Percentiles rank a stretch among this genome's conserved stretches.
phyloP scores from a whole-genome alignment of 2,329 filamentous ascomycete species.

The Simplicillium sp. region DNA sequence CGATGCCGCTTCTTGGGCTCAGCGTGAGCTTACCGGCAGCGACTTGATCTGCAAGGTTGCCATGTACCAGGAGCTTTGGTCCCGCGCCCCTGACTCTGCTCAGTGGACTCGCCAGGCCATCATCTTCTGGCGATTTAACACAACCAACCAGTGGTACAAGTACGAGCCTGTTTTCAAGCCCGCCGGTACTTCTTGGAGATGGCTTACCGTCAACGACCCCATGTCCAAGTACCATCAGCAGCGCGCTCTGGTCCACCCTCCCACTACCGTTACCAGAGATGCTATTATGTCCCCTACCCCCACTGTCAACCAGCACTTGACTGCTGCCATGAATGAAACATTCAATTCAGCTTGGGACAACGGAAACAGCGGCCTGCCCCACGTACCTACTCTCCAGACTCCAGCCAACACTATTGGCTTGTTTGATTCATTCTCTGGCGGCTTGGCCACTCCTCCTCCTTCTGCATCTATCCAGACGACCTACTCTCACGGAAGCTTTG shows the following conservation, averaged over 20 bases:
- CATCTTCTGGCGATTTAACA: slow-evolving; percentile 54
- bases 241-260: slow-evolving; percentile 28
- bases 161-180: slow-evolving; percentile 38
- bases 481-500: slow-evolving; percentile 36
- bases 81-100: slow-evolving; percentile 33
- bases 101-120: slow-evolving; percentile 50
- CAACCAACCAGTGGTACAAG: slow-evolving; percentile 41
- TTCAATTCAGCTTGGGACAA: slow-evolving; percentile 40
- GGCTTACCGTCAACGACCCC: slow-evolving; percentile 51
- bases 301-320: slow-evolving; percentile 38
- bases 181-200: slow-evolving; percentile 50
- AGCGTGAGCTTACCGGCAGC: slow-evolving; percentile 35
- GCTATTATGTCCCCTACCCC: slow-evolving; percentile 45
- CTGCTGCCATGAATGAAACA: slow-evolving; percentile 48
- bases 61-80: slow-evolving; percentile 61
- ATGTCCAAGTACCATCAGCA: slow-evolving; percentile 49
- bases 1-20: slow-evolving; percentile 27
- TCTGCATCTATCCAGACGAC: slow-evolving; percentile 39
- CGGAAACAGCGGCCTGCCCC: slow-evolving; percentile 15
- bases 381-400: slow-evolving; percentile 22
- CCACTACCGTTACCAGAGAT: slow-evolving; percentile 24
- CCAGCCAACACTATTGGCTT: slow-evolving; percentile 26
- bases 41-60: slow-evolving; percentile 51
- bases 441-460: slow-evolving; percentile 47
- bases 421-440: slow-evolving; percentile 41